phyloP scores from a whole-genome alignment of 2,329 filamentous ascomycete genomes.

The Lasiodiplodia gonubiensis region DNA sequence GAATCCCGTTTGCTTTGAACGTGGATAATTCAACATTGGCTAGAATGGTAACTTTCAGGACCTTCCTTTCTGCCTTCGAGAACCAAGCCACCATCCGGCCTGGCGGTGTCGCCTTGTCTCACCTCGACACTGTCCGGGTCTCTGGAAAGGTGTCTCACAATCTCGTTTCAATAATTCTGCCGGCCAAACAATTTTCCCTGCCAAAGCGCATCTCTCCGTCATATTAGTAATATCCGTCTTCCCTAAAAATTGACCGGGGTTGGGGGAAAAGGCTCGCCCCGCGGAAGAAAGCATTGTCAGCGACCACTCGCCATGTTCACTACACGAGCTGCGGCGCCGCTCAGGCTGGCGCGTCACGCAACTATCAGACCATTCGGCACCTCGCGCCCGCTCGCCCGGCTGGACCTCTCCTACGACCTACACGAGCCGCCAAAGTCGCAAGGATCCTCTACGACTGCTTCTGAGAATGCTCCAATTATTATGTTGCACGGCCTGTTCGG shows the following conservation, averaged over 20 bases:
- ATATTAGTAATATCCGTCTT: slow-evolving; percentile 15
- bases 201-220: not conserved
- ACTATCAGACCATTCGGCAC: slow-evolving; percentile 15
- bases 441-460: slow-evolving; percentile 38
- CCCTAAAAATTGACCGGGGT: slow-evolving; percentile 11
- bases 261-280: not conserved
- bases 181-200: slow-evolving; percentile 22
- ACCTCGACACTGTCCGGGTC: slow-evolving; percentile 6
- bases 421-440: slow-evolving; percentile 61
- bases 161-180: not conserved
- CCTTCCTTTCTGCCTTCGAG: not conserved
- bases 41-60: not conserved
- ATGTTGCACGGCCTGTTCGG: slow-evolving; percentile 94
- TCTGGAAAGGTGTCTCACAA: not conserved
- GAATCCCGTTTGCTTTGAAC: not conserved
- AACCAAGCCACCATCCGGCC: not conserved
- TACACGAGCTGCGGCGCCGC: slow-evolving; percentile 17
- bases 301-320: slow-evolving; percentile 21
- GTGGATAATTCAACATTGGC: slow-evolving; percentile 13
- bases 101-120: slow-evolving; percentile 5
- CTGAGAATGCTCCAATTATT: slow-evolving; percentile 68
- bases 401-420: slow-evolving; percentile 67
- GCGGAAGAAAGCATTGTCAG: not conserved
- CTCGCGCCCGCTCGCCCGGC: slow-evolving; percentile 22
- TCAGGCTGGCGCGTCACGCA: slow-evolving; percentile 6